These are phyloP conservation scores for Penicillium verhagenii DNA, from an alignment of 495 filamentous ascomycete species.

Conservation along the genomic window DNA sequence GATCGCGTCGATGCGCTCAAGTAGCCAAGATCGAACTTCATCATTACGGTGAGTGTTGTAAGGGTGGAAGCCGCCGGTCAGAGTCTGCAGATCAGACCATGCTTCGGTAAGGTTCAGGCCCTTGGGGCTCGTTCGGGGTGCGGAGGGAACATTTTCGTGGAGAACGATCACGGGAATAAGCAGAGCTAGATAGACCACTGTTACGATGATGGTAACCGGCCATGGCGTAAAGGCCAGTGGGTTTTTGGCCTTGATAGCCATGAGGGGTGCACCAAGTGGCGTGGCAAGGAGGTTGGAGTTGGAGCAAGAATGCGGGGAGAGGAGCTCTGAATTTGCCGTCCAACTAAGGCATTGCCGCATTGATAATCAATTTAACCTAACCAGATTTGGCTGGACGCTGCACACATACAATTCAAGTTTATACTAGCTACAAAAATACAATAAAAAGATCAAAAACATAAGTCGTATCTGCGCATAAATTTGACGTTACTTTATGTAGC, in stretches of 20 bases:
- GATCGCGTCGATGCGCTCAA: conserved; percentile 68
- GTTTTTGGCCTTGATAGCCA: conserved; percentile 45
- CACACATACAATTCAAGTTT: not conserved
- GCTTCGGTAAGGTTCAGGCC: conserved; percentile 79
- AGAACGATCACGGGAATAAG: conserved; percentile 68
- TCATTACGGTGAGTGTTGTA: conserved; percentile 87
- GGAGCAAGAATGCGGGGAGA: conserved; percentile 27
- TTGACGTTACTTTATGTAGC: not conserved
- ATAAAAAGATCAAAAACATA: not conserved
- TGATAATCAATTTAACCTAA: too few species aligned
- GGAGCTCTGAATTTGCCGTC: not conserved
- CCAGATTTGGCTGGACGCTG: too few species aligned
- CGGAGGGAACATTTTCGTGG: conserved; percentile 70
- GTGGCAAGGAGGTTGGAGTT: conserved; percentile 5
- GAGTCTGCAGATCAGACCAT: conserved; percentile 75
- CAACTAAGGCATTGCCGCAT: not conserved
- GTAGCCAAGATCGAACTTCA: conserved; percentile 71
- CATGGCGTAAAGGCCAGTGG: conserved; percentile 63
- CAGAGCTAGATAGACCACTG: conserved; percentile 66
- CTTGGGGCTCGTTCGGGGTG: conserved; percentile 55
- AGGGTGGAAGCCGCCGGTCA: conserved; percentile 80
- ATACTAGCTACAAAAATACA: not conserved
- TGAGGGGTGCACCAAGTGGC: conserved; percentile 5
- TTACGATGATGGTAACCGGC: conserved; percentile 71
- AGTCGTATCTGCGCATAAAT: not conserved